Evolutionary conservation across 225 moss, liverwort and hornwort species (phyloP), one percentile per base, ranked within the genome.

Genomic region (Anthoceros angustus): DNA sequence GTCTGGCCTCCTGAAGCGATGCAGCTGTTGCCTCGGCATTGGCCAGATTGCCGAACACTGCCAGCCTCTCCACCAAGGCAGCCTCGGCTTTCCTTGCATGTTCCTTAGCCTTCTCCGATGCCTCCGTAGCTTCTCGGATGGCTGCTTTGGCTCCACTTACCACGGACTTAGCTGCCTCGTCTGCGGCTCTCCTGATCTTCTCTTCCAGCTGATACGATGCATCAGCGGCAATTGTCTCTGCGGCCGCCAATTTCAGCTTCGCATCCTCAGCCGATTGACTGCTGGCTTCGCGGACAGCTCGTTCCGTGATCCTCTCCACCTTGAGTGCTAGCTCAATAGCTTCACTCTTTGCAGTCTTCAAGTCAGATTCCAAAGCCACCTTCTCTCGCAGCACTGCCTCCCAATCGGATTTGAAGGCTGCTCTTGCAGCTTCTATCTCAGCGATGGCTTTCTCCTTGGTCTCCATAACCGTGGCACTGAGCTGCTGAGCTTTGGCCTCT

Each of bases 181-280:
- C 83, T 72, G 73, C 74, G 61, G 83, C 80, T 66, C 55, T 49
- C 25, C 76, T 73, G 50, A 89, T 72, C 42, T 78, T 86, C 64
- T 79, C 76, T 70, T 86, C 77, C 65, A 84, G 48, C 65, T 73
- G 73, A 12, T 74, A 40, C 55, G 77, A 71, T 69, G 74, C 77
- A 61, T 89, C 89, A 40, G 86, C 86, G 42, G 84, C 76, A 39
- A 77, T 71, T 60, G 86, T 89, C 68, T 86, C 80, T 61, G 79
- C 80, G 38, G 68, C 73, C 67, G 72, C 66, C 21, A 68, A 68
- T 75, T 67, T 86, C 67, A 82, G 39, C 39, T 66, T 66, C 55
- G 79, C 74, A 48, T 80, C 86, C 20, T 74, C 80, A 24, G 77
- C 66, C 24, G 80, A 63, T 39, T 70, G 78, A 48, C 65, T 73